Evolutionary conservation across 306 rosid species (phyloP).

Genomic region (Lupinus albus): DNA sequence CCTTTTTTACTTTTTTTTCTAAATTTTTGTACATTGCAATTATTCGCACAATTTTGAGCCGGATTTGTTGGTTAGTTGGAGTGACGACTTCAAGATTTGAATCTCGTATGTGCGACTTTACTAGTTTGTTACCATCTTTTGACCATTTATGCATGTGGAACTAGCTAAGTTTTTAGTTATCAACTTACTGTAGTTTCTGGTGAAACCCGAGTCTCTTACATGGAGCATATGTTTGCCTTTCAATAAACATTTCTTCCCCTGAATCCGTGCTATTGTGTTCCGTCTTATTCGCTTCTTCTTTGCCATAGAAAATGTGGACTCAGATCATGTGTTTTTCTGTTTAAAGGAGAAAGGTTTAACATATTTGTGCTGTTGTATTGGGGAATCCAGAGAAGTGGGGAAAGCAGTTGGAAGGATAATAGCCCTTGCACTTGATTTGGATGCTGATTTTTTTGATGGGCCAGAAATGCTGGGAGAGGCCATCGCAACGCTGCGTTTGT

Average conservation of each 20-base stretch:
- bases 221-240: constrained; percentile 16
- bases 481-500: constrained; percentile 72
- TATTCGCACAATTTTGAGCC: too few relatives aligned
- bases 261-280: neutral
- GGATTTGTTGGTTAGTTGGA: too few relatives aligned
- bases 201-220: neutral
- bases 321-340: constrained; percentile 6
- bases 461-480: constrained; percentile 78
- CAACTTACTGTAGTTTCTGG: neutral
- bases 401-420: constrained; percentile 68
- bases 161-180: constrained; percentile 10
- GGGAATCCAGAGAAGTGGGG: constrained; percentile 67
- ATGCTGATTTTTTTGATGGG: constrained; percentile 65
- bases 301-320: neutral
- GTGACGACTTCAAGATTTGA: too few relatives aligned
- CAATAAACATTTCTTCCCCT: neutral
- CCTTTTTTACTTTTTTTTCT: too few relatives aligned
- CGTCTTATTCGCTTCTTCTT: constrained; percentile 10
- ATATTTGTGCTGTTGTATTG: constrained; percentile 5
- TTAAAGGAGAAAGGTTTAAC: constrained; percentile 14
- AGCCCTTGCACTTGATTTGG: constrained; percentile 85
- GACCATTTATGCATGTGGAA: constrained; percentile 15
- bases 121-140: neutral
- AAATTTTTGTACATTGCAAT: too few relatives aligned
- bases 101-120: too few relatives aligned